Evolutionary conservation across 1,284 basidiomycete genomes (phyloP), one percentile per base, ranked within the genome.

Genomic region (Tetrapyrgos nigripes): DNA sequence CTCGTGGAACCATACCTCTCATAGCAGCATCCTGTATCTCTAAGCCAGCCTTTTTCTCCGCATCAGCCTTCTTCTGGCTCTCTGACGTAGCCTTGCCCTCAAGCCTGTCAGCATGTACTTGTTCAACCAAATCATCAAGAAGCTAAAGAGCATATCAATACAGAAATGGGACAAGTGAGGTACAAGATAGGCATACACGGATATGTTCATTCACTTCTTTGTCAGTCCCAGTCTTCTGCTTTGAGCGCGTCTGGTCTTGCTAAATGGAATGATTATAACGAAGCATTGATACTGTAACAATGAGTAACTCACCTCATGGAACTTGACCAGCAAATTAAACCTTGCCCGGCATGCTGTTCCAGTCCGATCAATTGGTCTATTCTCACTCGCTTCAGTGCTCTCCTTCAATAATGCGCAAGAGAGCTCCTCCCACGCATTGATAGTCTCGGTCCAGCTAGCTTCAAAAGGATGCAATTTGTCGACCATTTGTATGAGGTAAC

Each of bases 81-180:
- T n/a, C n/a, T n/a, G n/a, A n/a, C n/a, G n/a, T 73, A 37, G 63
- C 21, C 55, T 62, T 11, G 19, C 53, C 35, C 54, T 63, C 59
- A 37, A 3, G 26, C n/a, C n/a, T n/a, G n/a, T n/a, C n/a, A n/a
- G n/a, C n/a, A n/a, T n/a, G n/a, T n/a, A n/a, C n/a, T n/a, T n/a
- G n/a, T n/a, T n/a, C n/a, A n/a, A n/a, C n/a, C n/a, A n/a, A n/a
- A n/a, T n/a, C n/a, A n/a, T n/a, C n/a, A n/a, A n/a, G n/a, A n/a
- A 55, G 24, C 53, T 60, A 21, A 23, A 33, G 14, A 14, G 31
- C 31, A 33, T 33, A 33, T 8, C 31, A 33, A 33, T 33, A 33
- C 31, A 33, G 31, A 33, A 14, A 33, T 8, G n/a, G n/a, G n/a
- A n/a, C n/a, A n/a, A n/a, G n/a, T n/a, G n/a, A n/a, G n/a, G n/a